Evolutionary conservation across 2,329 filamentous ascomycete species (phyloP), one percentile per base, ranked within the genome.

Genomic region (Aspergillus awamori): DNA sequence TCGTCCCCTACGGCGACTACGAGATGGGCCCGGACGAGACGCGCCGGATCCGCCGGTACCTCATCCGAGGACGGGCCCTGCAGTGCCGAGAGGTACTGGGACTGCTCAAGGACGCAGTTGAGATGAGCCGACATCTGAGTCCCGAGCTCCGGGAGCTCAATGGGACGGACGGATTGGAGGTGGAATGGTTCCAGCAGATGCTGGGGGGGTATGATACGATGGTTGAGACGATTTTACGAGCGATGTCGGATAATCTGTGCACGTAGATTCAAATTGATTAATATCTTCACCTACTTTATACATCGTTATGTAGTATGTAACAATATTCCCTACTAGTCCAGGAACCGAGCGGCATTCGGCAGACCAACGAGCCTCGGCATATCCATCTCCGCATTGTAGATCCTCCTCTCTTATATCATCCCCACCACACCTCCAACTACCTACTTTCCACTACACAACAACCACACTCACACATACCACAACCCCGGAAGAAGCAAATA

Each of bases 1-100:
- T 64, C 41, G 63, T 72, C 20, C 64, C 66, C 17, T 75, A 74
- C 52, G 74, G 74, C 30, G 68, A 72, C 59, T 76, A 75, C 59
- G 72, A 74, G 55, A 61, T 72, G 38, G 62, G 63, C 17, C 64
- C 66, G 1, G 69, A 72, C 11, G 74, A 76, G 48, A 68, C 67
- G 24, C 66, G 64, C 6, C 70, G 68, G 28, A 68, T 76, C 20
- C 68, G 70, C 20, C 67, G 65, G 1, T 70, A 74, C 39, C 53
- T 75, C 17, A 57, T 75, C 22, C 68, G 69, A 1, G 65, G 71
- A 0, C 63, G 73, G 1, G 64, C 75, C 8, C 26, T 69, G 22
- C 70, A 73, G 49, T 73, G 69, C 22, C 66, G 68, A 51, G 71
- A 72, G 43, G 62, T 70, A 8, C 48, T 76, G 20, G 59, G 66